A percentile compares a stretch with the other conserved stretches of the same genome.
phyloP scores from a whole-genome alignment of 169 alveolate genomes.

The Plasmodium ovale region DNA sequence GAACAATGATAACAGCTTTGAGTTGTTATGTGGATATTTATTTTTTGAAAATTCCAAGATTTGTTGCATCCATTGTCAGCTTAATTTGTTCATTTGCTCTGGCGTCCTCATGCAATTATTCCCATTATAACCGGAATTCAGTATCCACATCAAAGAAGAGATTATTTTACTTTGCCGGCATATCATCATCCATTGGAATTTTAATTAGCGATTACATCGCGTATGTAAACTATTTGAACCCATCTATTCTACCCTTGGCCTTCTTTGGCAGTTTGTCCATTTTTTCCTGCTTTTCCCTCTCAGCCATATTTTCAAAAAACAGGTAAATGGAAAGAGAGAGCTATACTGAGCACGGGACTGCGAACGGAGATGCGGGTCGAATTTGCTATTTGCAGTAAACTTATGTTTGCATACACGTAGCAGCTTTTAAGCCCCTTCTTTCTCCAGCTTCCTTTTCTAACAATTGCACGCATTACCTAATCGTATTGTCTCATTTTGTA shows the following conservation, averaged over 20 bases:
- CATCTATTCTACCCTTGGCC: slow-evolving; percentile 70
- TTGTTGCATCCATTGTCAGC: slow-evolving; percentile 62
- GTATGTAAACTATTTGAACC: slow-evolving; percentile 66
- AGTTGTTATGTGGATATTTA: slow-evolving; percentile 65
- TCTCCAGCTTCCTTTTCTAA: not conserved
- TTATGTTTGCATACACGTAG: no score
- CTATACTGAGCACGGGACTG: not conserved
- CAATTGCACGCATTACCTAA: not conserved
- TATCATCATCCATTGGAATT: slow-evolving; percentile 62
- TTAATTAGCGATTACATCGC: slow-evolving; percentile 68
- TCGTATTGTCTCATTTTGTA: no score
- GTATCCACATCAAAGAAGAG: slow-evolving; percentile 45
- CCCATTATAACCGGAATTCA: slow-evolving; percentile 21
- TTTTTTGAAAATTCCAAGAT: slow-evolving; percentile 61
- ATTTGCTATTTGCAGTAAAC: no score
- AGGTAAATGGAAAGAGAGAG: slow-evolving; percentile 18
- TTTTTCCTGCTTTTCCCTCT: slow-evolving; percentile 63
- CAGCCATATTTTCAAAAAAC: slow-evolving; percentile 70
- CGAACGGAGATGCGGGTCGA: no score
- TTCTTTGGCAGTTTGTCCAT: slow-evolving; percentile 71
- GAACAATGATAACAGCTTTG: slow-evolving; percentile 58
- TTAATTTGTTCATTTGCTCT: slow-evolving; percentile 63
- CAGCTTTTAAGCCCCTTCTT: not conserved
- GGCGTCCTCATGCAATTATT: slow-evolving; percentile 65
- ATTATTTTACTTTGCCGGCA: slow-evolving; percentile 60